A percentile compares a stretch with the other conserved stretches of the same genome.
Evolutionary conservation across 352 stramenopile genomes (phyloP).

Genomic region (Phytophthora agathidicida): DNA sequence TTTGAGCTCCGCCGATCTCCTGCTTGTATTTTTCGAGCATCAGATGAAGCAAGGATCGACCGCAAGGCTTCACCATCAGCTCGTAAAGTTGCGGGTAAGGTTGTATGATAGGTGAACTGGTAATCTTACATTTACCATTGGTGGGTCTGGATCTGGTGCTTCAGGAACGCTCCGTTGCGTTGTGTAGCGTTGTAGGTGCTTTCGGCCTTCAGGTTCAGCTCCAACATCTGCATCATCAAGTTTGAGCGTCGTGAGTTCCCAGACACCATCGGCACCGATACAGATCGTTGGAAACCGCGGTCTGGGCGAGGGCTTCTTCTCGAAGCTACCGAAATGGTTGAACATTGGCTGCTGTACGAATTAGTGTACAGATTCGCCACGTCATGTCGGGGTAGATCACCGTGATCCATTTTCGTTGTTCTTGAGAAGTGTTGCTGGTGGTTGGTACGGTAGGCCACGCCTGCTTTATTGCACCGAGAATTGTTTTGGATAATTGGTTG

Average conservation of each 20-base stretch:
- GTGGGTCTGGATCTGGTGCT: slow-evolving; percentile 12
- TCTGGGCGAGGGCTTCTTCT: background rate
- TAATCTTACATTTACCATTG: slow-evolving; percentile 8
- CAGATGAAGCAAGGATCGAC: no score
- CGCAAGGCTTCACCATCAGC: no score
- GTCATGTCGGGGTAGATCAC: slow-evolving; percentile 1
- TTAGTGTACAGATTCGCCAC: slow-evolving; percentile 10
- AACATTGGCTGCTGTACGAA: slow-evolving; percentile 14
- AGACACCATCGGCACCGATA: background rate
- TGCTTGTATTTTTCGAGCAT: background rate
- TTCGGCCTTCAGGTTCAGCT: slow-evolving; percentile 41
- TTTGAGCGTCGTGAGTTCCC: slow-evolving; percentile 2
- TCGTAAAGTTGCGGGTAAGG: no score
- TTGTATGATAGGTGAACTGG: no score
- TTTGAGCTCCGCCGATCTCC: slow-evolving; percentile 10
- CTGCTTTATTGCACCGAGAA: background rate
- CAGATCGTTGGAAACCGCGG: slow-evolving; percentile 7
- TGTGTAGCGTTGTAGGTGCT: slow-evolving; percentile 43
- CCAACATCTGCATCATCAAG: slow-evolving; percentile 39
- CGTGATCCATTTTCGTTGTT: background rate
- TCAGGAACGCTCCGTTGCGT: slow-evolving; percentile 40
- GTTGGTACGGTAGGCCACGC: background rate
- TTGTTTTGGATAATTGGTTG: slow-evolving; percentile 4
- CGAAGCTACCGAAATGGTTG: slow-evolving; percentile 1
- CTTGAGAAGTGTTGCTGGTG: slow-evolving; percentile 1